Percentiles rank a stretch among this genome's conserved stretches.
Evolutionary conservation across 1,284 basidiomycete genomes (phyloP).

Genomic region (Fomitiporia mediterranea): DNA sequence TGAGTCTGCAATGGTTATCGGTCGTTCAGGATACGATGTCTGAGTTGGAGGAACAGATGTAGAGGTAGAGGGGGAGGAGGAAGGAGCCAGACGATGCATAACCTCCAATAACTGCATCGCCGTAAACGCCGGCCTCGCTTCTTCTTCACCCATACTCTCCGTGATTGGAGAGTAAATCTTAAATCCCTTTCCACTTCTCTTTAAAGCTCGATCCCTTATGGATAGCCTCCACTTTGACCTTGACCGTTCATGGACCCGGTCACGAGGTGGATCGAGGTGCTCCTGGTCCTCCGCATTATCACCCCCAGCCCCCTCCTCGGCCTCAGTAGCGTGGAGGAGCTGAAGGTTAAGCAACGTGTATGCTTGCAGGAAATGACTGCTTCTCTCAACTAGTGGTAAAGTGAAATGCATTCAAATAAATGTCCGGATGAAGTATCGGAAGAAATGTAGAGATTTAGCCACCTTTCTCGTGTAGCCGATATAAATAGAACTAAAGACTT

Average conservation of each 20-base stretch:
- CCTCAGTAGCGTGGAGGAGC: slow-evolving; percentile 68
- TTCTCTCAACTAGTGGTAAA: slow-evolving; percentile 51
- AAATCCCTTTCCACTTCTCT: slow-evolving; percentile 54
- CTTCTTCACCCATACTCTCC: slow-evolving; percentile 25
- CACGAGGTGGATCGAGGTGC: slow-evolving; percentile 37
- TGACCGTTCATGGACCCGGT: neutral
- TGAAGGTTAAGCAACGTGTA: slow-evolving; percentile 69
- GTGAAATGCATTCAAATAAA: too few relatives aligned
- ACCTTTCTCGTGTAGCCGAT: neutral
- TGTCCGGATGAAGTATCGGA: neutral
- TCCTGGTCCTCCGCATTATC: slow-evolving; percentile 26
- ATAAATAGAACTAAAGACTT: slow-evolving; percentile 18
- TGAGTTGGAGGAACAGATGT: too few relatives aligned
- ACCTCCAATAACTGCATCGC: slow-evolving; percentile 72
- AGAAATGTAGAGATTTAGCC: neutral
- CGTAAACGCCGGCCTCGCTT: slow-evolving; percentile 43
- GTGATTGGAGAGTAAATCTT: slow-evolving; percentile 53
- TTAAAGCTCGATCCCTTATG: slow-evolving; percentile 41
- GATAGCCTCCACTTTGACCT: slow-evolving; percentile 39
- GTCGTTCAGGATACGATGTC: too few relatives aligned
- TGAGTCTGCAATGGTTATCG: too few relatives aligned
- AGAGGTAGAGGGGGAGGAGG: neutral
- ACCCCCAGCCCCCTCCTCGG: slow-evolving; percentile 31
- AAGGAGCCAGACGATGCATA: slow-evolving; percentile 55
- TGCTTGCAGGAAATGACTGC: slow-evolving; percentile 74